These are phyloP conservation scores for Pichia californica DNA, from an alignment of 805 yeast species.

Conservation along the genomic window DNA sequence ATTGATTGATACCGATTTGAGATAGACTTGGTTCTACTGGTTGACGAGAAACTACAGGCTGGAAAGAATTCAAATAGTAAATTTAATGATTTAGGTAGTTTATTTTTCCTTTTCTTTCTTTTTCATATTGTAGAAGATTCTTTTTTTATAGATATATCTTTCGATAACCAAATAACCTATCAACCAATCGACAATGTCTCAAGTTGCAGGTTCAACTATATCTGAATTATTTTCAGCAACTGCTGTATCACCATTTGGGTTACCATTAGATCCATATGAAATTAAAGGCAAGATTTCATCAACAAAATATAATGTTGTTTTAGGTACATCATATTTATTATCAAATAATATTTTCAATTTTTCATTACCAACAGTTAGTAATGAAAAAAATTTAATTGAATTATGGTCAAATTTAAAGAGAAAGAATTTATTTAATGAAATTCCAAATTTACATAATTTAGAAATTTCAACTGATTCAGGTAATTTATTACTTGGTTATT, in stretches of 20 bases:
- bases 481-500: constrained; percentile 68
- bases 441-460: constrained; percentile 54
- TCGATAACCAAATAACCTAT: no score
- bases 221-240: constrained; percentile 32
- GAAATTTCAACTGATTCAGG: constrained; percentile 86
- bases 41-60: no score
- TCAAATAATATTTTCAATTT: constrained; percentile 59
- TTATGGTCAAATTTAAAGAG: constrained; percentile 53
- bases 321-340: constrained; percentile 47
- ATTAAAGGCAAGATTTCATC: constrained; percentile 45
- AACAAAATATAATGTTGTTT: constrained; percentile 47
- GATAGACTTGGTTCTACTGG: no score
- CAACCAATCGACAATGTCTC: constrained; percentile 11
- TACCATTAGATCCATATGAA: constrained; percentile 49
- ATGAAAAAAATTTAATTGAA: constrained; percentile 48
- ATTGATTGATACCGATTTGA: no score
- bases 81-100: no score
- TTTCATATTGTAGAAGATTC: no score
- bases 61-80: no score
- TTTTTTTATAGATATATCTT: no score
- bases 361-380: constrained; percentile 17
- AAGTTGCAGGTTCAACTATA: constrained; percentile 6
- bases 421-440: constrained; percentile 45
- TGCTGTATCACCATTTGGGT: constrained; percentile 50
- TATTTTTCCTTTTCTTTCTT: no score